Evolutionary conservation across 208 protist genomes (phyloP).

Genomic region (Trypanosoma rangeli): DNA sequence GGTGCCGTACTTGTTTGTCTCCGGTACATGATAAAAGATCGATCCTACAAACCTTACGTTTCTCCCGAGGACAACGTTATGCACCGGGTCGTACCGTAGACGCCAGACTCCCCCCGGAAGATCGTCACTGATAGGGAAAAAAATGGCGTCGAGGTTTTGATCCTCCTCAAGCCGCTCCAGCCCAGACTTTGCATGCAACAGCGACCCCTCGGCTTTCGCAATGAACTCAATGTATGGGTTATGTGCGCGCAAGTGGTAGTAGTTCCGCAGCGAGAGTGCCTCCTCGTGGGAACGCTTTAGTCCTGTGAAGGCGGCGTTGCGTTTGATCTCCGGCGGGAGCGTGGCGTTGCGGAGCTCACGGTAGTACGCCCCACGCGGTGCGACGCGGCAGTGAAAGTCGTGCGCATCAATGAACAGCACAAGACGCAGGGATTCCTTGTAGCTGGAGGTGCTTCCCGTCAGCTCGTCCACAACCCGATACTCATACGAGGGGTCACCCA

Average conservation of each 20-base stretch:
- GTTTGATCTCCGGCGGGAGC: conserved; percentile 38
- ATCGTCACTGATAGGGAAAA: conserved; percentile 76
- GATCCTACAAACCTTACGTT: conserved; percentile 70
- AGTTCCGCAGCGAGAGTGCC: conserved; percentile 70
- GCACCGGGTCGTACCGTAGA: conserved; percentile 66
- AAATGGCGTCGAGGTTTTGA: conserved; percentile 59
- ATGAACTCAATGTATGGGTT: conserved; percentile 75
- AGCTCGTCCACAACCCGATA: conserved; percentile 60
- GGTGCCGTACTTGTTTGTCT: conserved; percentile 68
- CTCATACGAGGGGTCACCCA: conserved; percentile 87
- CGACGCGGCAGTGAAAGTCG: conserved; percentile 80
- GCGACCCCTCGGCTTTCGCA: conserved; percentile 31
- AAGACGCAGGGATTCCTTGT: conserved; percentile 80
- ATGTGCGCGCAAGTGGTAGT: conserved; percentile 76
- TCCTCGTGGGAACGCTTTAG: conserved; percentile 40
- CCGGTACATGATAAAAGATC: conserved; percentile 82
- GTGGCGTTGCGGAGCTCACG: conserved; percentile 40
- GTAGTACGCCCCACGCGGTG: conserved; percentile 80
- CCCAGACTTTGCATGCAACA: conserved; percentile 42
- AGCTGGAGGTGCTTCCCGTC: conserved; percentile 31
- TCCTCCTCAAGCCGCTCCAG: conserved; percentile 65
- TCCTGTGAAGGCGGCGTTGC: conserved; percentile 59
- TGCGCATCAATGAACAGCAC: conserved; percentile 82
- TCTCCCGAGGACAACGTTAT: conserved; percentile 65
- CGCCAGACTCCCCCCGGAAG: conserved; percentile 72